Evolutionary conservation across 495 filamentous ascomycete genomes (phyloP).

Genomic region (Apodospora peruviana): DNA sequence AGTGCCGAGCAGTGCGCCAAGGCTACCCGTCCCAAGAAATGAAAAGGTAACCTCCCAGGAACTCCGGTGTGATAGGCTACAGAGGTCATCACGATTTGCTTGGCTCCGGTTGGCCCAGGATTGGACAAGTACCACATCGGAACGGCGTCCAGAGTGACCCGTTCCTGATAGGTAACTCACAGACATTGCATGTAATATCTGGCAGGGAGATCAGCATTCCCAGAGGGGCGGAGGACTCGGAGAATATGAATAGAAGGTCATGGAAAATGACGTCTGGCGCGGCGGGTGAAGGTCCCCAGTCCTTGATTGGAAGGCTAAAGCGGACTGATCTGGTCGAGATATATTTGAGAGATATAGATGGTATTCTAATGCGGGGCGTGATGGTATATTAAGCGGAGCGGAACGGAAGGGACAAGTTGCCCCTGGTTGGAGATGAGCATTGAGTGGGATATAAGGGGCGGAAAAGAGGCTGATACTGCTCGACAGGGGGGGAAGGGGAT

Average conservation of each 20-base stretch:
- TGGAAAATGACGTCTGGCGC: slow-evolving; percentile 6
- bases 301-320: slow-evolving; percentile 27
- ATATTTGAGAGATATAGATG: slow-evolving; percentile 13
- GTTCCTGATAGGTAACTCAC: too few species aligned
- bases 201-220: slow-evolving; percentile 3
- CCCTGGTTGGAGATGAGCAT: slow-evolving; percentile 15
- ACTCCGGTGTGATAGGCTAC: background rate
- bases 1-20: too few species aligned
- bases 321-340: slow-evolving; percentile 7
- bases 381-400: slow-evolving; percentile 18
- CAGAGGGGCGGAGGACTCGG: background rate
- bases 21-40: too few species aligned
- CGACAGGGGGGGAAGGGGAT: background rate
- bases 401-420: slow-evolving; percentile 8
- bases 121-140: too few species aligned
- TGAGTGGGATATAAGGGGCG: slow-evolving; percentile 13
- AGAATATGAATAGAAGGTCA: slow-evolving; percentile 3
- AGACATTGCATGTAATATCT: slow-evolving; percentile 14
- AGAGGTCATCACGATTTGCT: slow-evolving; percentile 16
- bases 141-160: too few species aligned
- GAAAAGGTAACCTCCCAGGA: background rate
- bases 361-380: slow-evolving; percentile 13
- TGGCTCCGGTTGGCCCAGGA: slow-evolving; percentile 15
- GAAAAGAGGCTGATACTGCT: slow-evolving; percentile 12
- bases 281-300: slow-evolving; percentile 4